Base-by-base conservation (phyloP, 228 moss, liverwort and hornwort species). In the Sphagnum magellanicum region DNA sequence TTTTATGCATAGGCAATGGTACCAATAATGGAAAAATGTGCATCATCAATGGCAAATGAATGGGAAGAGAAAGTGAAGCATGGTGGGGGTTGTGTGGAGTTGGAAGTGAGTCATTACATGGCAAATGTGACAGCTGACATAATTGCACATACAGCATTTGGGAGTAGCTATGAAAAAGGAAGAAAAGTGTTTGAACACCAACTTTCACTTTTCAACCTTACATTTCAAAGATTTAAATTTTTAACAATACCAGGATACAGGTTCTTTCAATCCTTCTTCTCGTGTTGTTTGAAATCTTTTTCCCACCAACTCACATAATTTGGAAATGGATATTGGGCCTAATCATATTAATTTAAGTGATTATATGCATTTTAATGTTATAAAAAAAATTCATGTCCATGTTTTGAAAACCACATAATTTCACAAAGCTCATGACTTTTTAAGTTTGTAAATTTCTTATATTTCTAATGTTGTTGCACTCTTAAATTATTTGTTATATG, bases 81-180 rank as follows among this genome's bases (percentile, higher is more conserved):
- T n/a, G 69, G 65, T 59, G 64, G 69, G 6, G 68, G 63, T 63
- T 65, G 55, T 53, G 63, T 68, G 13, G 77, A 77, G 13, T 64
- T 65, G 13, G 74, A 74, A 8, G 67, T 71, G 71, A 70, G 66
- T 8, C 51, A 64, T 14, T 59, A 57, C n/a, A 62, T 79, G 50
- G 66, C 60, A 48, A 55, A 70, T n/a, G 61, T 74, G 7, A 70
- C 79, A 5, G 70, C 60, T n/a, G 79, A 79, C 61, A 60, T 79
- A 6, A 61, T 79, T n/a, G 68, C 79, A 32, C 74, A 74, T 15
- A 67, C 79, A 4, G 74, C 67, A 6, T 79, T 79, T 63, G 74
- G 79, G 32, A 79, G 67, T 10, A 79, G 74, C 48, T 77, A 77
- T 58, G 55, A 72, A 47, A 50, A 68, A 5, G 72, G 72, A 50